A percentile compares a stretch with the other conserved stretches of the same genome.
Conservation (phyloP, 768 basidiomycete species). For the Termitomyces sp. region DNA sequence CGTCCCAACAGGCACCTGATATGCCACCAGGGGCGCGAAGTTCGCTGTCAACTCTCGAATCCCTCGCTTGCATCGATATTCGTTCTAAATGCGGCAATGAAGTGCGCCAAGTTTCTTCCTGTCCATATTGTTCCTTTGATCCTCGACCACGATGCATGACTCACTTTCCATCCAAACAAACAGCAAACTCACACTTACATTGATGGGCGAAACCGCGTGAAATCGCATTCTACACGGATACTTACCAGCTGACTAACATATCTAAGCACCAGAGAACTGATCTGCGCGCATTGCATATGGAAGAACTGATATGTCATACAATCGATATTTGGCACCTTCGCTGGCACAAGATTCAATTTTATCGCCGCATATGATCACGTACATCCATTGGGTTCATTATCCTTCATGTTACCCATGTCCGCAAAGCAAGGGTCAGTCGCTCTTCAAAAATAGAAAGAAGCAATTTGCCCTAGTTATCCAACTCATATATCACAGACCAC, state of each 20-base stretch:
- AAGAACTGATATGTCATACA: not conserved
- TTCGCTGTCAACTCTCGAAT: not conserved
- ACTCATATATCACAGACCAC: not conserved
- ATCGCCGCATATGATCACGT: not conserved
- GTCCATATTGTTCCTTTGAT: not conserved
- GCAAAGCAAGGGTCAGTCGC: too few species aligned
- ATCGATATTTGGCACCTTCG: not conserved
- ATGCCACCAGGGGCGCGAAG: slow-evolving; percentile 5
- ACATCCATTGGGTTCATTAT: not conserved
- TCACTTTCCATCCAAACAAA: not conserved
- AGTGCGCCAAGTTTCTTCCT: not conserved
- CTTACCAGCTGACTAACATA: not conserved
- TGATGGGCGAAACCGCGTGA: not conserved
- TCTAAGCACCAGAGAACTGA: not conserved
- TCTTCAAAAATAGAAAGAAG: too few species aligned
- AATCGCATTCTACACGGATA: not conserved
- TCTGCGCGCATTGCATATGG: not conserved
- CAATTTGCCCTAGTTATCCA: not conserved
- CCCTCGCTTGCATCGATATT: not conserved
- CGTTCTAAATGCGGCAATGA: slow-evolving; percentile 5
- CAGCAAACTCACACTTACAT: not conserved
- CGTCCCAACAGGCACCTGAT: slow-evolving; percentile 4
- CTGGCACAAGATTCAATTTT: not conserved
- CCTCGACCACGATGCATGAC: not conserved
- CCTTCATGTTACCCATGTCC: too few species aligned